phyloP scores from a whole-genome alignment of 1,284 basidiomycete species.

The Pterulicium gracile region DNA sequence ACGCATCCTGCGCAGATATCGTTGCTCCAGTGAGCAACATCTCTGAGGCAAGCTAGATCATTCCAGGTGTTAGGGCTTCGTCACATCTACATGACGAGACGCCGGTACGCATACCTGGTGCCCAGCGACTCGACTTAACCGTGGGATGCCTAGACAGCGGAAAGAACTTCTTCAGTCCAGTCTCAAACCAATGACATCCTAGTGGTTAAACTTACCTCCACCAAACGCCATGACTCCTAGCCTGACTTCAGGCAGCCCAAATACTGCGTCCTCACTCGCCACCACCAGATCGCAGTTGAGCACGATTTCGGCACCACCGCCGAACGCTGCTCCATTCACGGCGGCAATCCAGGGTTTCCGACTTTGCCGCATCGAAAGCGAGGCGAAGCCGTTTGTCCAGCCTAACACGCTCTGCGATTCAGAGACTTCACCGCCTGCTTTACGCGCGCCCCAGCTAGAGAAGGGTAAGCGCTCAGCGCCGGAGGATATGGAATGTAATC shows the following conservation, averaged over 20 bases:
- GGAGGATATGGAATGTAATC: background rate
- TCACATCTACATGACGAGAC: background rate
- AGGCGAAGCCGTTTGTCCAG: slow-evolving; percentile 61
- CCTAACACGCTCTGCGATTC: slow-evolving; percentile 15
- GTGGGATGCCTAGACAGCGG: slow-evolving; percentile 2
- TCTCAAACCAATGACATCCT: slow-evolving; percentile 22
- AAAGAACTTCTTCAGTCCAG: slow-evolving; percentile 18
- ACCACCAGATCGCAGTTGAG: slow-evolving; percentile 80
- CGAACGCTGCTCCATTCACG: slow-evolving; percentile 71
- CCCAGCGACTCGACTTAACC: background rate
- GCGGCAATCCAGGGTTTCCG: slow-evolving; percentile 78
- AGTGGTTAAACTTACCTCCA: slow-evolving; percentile 24
- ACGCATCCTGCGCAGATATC: slow-evolving; percentile 59
- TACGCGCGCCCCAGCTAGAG: slow-evolving; percentile 1
- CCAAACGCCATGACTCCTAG: slow-evolving; percentile 68
- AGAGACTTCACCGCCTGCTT: background rate
- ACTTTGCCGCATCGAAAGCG: slow-evolving; percentile 58
- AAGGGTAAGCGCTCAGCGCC: background rate
- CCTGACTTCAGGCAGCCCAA: slow-evolving; percentile 76
- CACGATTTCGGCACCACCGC: slow-evolving; percentile 73
- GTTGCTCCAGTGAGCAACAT: slow-evolving; percentile 64
- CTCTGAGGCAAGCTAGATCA: slow-evolving; percentile 60
- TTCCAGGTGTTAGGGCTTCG: background rate
- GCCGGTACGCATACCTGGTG: background rate
- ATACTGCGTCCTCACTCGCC: slow-evolving; percentile 58